Conservation (phyloP, 257 asterid genomes). For the Solanum sejunctum region DNA sequence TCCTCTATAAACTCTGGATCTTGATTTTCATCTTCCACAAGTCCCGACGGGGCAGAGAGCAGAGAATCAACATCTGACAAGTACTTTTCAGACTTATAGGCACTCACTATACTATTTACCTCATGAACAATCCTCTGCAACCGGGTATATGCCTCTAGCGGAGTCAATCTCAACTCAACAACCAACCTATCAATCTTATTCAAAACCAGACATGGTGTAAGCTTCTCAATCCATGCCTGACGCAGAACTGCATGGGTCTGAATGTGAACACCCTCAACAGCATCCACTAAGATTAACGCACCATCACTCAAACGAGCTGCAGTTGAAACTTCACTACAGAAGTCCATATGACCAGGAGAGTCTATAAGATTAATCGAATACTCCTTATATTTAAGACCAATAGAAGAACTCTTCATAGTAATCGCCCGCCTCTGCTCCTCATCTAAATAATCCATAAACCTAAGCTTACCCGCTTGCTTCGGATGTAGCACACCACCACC, state of each 20-base stretch:
- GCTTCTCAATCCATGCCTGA: slow-evolving; percentile 93
- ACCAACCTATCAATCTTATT: slow-evolving; percentile 84
- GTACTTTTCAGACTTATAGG: slow-evolving; percentile 72
- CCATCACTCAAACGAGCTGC: slow-evolving; percentile 98
- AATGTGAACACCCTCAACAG: slow-evolving; percentile 94
- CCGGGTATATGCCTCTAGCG: slow-evolving; percentile 67
- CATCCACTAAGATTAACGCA: slow-evolving; percentile 77
- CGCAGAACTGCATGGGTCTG: slow-evolving; percentile 93
- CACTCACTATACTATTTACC: slow-evolving; percentile 83
- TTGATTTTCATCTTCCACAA: slow-evolving; percentile 27
- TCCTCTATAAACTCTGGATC: slow-evolving; percentile 62
- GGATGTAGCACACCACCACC: slow-evolving; percentile 97
- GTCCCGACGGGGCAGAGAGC: slow-evolving; percentile 44
- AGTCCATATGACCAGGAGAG: slow-evolving; percentile 98
- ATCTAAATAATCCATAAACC: slow-evolving; percentile 92
- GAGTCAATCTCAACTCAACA: slow-evolving; percentile 66
- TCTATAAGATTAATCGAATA: slow-evolving; percentile 65
- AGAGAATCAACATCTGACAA: slow-evolving; percentile 87
- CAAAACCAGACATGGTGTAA: slow-evolving; percentile 67
- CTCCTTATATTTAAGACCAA: slow-evolving; percentile 43
- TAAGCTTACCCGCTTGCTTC: slow-evolving; percentile 89
- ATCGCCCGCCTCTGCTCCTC: slow-evolving; percentile 97
- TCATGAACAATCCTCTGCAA: slow-evolving; percentile 79
- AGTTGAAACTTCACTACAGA: slow-evolving; percentile 94
- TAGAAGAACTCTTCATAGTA: slow-evolving; percentile 95